These are phyloP conservation scores for Arthrobotrys musiformis DNA, from an alignment of 2,329 filamentous ascomycete species.

Conservation along the genomic window DNA sequence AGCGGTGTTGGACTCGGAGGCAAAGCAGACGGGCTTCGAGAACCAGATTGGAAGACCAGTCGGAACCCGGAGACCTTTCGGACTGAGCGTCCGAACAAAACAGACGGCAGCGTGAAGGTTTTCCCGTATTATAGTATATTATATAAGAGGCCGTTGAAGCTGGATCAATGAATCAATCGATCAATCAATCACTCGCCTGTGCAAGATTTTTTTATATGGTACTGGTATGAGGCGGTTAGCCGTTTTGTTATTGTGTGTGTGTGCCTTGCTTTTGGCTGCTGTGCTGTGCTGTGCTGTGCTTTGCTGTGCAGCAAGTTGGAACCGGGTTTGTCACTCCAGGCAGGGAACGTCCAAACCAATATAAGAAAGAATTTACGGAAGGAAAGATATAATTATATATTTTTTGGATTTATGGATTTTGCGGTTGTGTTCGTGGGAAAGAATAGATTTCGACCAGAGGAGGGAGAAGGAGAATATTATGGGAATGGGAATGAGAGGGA, in stretches of 20 bases:
- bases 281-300: constrained; percentile 9
- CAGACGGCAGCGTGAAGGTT: constrained; percentile 24
- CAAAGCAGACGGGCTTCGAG: constrained; percentile 9
- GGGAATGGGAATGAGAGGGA: constrained; percentile 61
- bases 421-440: constrained; percentile 55
- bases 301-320: constrained; percentile 8
- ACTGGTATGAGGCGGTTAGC: background rate
- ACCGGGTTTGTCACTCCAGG: constrained; percentile 15
- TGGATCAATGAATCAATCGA: too few species aligned
- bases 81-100: constrained; percentile 7
- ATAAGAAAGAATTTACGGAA: constrained; percentile 12
- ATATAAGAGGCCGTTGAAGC: too few species aligned
- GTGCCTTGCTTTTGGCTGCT: background rate
- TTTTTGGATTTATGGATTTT: constrained; percentile 54
- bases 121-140: too few species aligned
- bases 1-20: constrained; percentile 2
- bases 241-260: constrained; percentile 12
- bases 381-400: constrained; percentile 51
- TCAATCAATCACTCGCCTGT: too few species aligned
- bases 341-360: constrained; percentile 7
- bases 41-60: constrained; percentile 6
- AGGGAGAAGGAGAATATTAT: constrained; percentile 57
- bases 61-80: constrained; percentile 41
- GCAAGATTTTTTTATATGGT: background rate
- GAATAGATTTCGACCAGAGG: too few species aligned